phyloP scores from a whole-genome alignment of 192 early-diverging fungal genomes.

The Coemansia sp. region DNA sequence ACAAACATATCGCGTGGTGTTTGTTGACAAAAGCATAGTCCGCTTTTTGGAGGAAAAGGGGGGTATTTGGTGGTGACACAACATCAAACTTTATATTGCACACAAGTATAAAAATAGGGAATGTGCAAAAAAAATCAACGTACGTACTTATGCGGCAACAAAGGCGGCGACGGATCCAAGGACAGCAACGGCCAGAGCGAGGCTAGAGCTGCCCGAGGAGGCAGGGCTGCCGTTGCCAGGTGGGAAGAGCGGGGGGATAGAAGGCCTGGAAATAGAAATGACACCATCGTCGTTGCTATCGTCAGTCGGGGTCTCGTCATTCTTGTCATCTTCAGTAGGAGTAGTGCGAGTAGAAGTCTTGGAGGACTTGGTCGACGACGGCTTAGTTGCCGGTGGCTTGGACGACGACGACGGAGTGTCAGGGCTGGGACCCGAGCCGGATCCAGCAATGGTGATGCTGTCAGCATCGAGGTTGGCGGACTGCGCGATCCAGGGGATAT shows the following conservation, averaged over 20 bases:
- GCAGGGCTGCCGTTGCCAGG: background rate
- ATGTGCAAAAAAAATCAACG: background rate
- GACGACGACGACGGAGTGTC: background rate
- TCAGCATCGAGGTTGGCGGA: conserved; percentile 18
- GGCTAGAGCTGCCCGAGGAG: background rate
- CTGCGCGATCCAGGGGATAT: conserved; percentile 42
- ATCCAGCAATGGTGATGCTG: conserved; percentile 12
- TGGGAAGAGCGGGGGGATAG: background rate
- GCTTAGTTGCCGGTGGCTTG: background rate
- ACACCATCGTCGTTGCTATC: background rate
- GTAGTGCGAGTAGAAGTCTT: conserved; percentile 3
- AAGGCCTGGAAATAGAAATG: background rate
- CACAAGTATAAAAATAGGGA: background rate
- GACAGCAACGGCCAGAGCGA: background rate
- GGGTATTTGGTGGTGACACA: background rate
- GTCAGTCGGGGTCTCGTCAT: background rate
- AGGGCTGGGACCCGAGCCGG: background rate
- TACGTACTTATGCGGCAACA: conserved; percentile 3
- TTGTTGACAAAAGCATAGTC: background rate
- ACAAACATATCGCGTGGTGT: no score
- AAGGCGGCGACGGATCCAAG: conserved; percentile 4
- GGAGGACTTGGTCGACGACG: background rate
- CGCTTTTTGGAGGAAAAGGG: background rate
- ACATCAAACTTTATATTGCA: no score
- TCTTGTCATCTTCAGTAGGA: background rate